Percentiles rank a stretch among this genome's conserved stretches.
These are phyloP conservation scores for Salix caprea DNA, from an alignment of 345 rosid genomes.

Conservation along the genomic window DNA sequence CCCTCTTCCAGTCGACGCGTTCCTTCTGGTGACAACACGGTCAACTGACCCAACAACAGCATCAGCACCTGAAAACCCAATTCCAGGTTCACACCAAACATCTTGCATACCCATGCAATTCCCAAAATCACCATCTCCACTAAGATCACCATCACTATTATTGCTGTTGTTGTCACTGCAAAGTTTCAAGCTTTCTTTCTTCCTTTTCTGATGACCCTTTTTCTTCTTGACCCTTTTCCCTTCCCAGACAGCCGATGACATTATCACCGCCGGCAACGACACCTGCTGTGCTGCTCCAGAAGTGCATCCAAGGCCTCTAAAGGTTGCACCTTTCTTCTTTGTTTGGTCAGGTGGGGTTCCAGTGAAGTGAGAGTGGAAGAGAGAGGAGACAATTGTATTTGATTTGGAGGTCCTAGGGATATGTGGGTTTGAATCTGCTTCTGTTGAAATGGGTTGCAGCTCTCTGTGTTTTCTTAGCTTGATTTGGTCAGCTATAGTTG, in stretches of 20 bases:
- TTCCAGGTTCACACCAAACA: slow-evolving; percentile 93
- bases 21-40: slow-evolving; percentile 54
- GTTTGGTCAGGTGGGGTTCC: slow-evolving; percentile 12
- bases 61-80: slow-evolving; percentile 70
- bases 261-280: slow-evolving; percentile 73
- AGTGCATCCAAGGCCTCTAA: slow-evolving; percentile 70
- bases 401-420: slow-evolving; percentile 42
- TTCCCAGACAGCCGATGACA: slow-evolving; percentile 82
- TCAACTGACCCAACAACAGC: slow-evolving; percentile 61
- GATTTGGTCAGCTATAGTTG: slow-evolving; percentile 45
- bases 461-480: slow-evolving; percentile 46
- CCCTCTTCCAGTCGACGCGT: slow-evolving; percentile 44
- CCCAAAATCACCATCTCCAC: not conserved
- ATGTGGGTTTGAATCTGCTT: slow-evolving; percentile 38
- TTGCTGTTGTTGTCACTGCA: slow-evolving; percentile 9
- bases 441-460: slow-evolving; percentile 6
- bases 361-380: slow-evolving; percentile 36
- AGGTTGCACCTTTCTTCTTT: slow-evolving; percentile 49
- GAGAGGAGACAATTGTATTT: slow-evolving; percentile 36
- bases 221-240: slow-evolving; percentile 46
- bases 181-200: slow-evolving; percentile 26
- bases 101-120: slow-evolving; percentile 36
- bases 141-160: not conserved
- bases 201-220: slow-evolving; percentile 37
- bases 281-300: slow-evolving; percentile 74